Base-by-base conservation (phyloP, 305 asterid species). In the Salvia sclarea region DNA sequence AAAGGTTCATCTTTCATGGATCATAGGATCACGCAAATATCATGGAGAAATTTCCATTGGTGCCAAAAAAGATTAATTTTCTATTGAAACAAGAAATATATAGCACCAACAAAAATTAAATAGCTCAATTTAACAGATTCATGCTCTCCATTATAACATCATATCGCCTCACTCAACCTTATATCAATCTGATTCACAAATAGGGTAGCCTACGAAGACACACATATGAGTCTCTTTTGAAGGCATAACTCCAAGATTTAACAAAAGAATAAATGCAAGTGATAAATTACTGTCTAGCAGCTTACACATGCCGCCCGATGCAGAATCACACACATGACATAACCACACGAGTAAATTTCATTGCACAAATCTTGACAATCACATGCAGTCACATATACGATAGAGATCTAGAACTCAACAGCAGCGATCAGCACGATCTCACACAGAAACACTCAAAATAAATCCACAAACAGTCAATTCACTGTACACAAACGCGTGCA, bases 371-470 rank as follows among this genome's bases (percentile, higher is more conserved):
- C 11, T 11, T 45, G 25, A 16, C 40, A 37, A 43, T 31, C 54
- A 43, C 75, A 74, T 68, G 80, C 78, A 76, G 68, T 11, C 73
- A 18, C 17, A 40, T 6, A 50, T 41, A 14, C 18, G 28, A 66
- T 3, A 64, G 76, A 79, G 82, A 79, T 82, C 84, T 74, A 63
- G 40, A 54, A 10, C 72, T 55, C 74, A 70, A 69, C 77, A 33
- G 8, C 64, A 48, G 60, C 71, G 71, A 77, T 80, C 84, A 73
- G 68, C 79, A 47, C 72, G 63, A 71, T 21, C 67, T 60, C 71
- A 45, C 60, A 37, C 47, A 54, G 52, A 70, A 56, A 69, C 58
- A 69, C 68, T 64, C n/a, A 17, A 53, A 70, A 56, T 61, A 31
- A 64, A 73, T 68, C 56, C 60, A 48, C 37, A 45, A 56, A 38